Base-by-base conservation (phyloP, 2,329 filamentous ascomycete species). In the Trichoderma lentiforme region DNA sequence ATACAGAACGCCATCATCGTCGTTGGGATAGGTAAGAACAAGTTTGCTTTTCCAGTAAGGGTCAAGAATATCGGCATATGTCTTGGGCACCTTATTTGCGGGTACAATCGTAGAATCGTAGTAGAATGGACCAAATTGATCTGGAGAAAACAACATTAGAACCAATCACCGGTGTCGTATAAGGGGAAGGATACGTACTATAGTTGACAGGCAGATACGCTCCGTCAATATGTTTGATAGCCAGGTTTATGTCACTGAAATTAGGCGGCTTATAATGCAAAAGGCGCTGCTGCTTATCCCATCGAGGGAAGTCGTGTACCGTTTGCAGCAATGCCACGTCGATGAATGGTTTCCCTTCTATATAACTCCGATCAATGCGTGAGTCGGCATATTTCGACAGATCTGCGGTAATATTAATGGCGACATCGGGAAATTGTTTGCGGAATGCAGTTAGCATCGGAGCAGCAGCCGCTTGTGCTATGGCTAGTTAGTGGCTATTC, bases 91-190 rank as follows among this genome's bases (percentile, higher is more conserved):
- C 15, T 21, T 36, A 3, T 24, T 7, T 15, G 28, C 8, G 11
- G 24, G 15, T 12, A 69, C 32, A 12, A 36, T 43, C 8, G 53
- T 61, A 2, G 66, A 69, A 6, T 69, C 66, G 12, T 69, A 69
- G 66, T 69, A 69, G n/a, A 69, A 69, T 14, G 66, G 66, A 24
- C 66, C 53, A 32, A 69, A 69, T 21, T 69, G 66, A 21, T 69
- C 66, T 69, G 1, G 15, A n/a, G 39, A 43, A 24, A 6, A 43
- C 5, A 57, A 28, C 2, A 58, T 69, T 36, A 66, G 47, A 3
- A 26, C 1, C 12, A 18, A 2, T 3, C 4, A 9, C 12, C 18
- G 32, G 4, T 0, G 0, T 18, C 9, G 1, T 28, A 8, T 21
- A 12, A 6, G 14, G 5, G 34, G 4, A 15, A n/a, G 12, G 14